Evolutionary conservation across 2,329 filamentous ascomycete species (phyloP).

Genomic region (Penicillium sp.): DNA sequence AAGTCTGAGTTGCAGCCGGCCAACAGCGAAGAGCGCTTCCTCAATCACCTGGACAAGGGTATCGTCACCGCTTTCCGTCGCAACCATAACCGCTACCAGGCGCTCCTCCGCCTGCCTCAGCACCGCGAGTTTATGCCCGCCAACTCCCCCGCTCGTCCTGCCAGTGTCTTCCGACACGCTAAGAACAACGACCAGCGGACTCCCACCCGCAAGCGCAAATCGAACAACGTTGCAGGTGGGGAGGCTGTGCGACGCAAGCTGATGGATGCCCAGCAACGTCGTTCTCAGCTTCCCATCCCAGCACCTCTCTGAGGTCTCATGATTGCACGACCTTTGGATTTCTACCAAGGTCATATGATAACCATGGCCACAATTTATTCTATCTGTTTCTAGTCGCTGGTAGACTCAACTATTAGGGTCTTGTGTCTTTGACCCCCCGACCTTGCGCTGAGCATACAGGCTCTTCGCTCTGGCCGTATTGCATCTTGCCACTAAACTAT

Average conservation of each 20-base stretch:
- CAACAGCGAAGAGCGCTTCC: conserved; percentile 43
- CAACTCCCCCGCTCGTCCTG: conserved; percentile 36
- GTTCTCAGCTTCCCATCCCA: conserved; percentile 33
- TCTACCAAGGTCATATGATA: conserved; percentile 18
- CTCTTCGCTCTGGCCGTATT: conserved; percentile 2
- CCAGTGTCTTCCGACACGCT: conserved; percentile 38
- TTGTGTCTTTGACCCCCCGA: not conserved
- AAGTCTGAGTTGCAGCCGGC: conserved; percentile 24
- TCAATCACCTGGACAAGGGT: conserved; percentile 61
- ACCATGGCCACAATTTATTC: conserved; percentile 18
- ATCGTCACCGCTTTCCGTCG: conserved; percentile 70
- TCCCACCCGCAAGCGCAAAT: conserved; percentile 35
- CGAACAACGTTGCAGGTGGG: conserved; percentile 31
- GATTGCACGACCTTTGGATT: conserved; percentile 19
- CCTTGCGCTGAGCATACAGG: conserved; percentile 1
- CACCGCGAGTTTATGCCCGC: conserved; percentile 40
- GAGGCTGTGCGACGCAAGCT: conserved; percentile 39
- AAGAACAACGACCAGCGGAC: conserved; percentile 34
- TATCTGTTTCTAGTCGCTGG: conserved; percentile 17
- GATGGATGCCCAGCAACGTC: conserved; percentile 35
- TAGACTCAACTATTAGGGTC: conserved; percentile 12
- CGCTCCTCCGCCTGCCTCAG: conserved; percentile 42
- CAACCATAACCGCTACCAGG: conserved; percentile 45
- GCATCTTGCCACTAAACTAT: not conserved
- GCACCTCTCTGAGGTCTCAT: not conserved